A percentile compares a stretch with the other conserved stretches of the same genome.
Evolutionary conservation across 805 yeast species (phyloP).

Genomic region (Pichia cephalocereana): DNA sequence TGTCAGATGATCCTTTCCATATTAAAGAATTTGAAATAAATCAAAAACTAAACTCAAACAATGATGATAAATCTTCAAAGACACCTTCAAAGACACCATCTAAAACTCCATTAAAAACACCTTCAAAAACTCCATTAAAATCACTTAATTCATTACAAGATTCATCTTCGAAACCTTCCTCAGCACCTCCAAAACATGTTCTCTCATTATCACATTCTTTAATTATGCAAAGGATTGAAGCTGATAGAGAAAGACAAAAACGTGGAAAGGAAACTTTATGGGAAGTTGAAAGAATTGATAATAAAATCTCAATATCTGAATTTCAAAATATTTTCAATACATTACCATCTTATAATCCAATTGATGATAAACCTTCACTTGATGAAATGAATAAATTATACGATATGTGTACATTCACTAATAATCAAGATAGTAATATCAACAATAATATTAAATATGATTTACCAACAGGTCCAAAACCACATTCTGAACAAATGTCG

Average conservation of each 20-base stretch:
- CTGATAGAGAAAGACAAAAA: constrained; percentile 86
- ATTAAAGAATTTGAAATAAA: not conserved
- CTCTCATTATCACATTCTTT: constrained; percentile 31
- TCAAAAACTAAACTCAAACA: not conserved
- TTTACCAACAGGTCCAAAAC: not conserved
- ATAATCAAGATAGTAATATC: not conserved
- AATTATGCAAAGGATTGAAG: constrained; percentile 75
- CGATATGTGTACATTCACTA: constrained; percentile 5
- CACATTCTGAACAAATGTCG: not conserved
- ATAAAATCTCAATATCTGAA: constrained; percentile 22
- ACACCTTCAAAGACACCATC: not conserved
- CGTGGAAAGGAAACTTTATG: constrained; percentile 73
- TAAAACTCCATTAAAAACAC: not conserved
- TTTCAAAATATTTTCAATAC: constrained; percentile 21
- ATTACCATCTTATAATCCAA: constrained; percentile 9
- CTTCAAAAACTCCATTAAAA: not conserved
- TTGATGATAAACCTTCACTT: constrained; percentile 16
- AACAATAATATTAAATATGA: not conserved
- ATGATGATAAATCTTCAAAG: not conserved
- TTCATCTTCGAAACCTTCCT: not conserved
- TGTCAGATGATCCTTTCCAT: constrained; percentile 16
- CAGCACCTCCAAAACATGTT: not conserved
- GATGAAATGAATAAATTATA: constrained; percentile 19
- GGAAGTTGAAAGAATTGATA: constrained; percentile 46
- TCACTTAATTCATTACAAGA: not conserved